A percentile compares a stretch with the other conserved stretches of the same genome.
Evolutionary conservation across 225 moss, liverwort and hornwort genomes (phyloP).

Genomic region (Takakia lepidozioides): DNA sequence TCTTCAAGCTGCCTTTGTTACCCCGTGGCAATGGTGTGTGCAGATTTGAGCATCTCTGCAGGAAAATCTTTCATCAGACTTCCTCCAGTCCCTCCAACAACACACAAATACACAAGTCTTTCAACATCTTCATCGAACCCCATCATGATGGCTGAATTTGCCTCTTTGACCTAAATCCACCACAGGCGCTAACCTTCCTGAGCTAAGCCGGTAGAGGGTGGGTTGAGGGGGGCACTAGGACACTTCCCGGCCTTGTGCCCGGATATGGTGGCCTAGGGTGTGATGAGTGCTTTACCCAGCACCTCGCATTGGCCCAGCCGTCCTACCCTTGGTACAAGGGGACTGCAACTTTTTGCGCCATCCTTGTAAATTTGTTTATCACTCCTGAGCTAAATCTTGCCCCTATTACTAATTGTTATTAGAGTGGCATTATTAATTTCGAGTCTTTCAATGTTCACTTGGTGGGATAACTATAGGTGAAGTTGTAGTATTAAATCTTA

Average conservation of each 20-base stretch:
- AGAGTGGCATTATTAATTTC: no score
- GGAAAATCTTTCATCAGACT: slow-evolving; percentile 16
- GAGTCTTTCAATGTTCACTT: no score
- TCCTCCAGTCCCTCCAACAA: no score
- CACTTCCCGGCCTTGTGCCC: not conserved
- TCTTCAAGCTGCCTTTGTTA: no score
- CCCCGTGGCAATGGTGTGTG: slow-evolving; percentile 16
- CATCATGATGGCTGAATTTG: no score
- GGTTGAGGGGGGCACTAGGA: not conserved
- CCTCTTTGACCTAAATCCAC: not conserved
- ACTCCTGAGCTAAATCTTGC: slow-evolving; percentile 41
- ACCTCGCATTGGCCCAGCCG: not conserved
- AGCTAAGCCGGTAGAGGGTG: slow-evolving; percentile 15
- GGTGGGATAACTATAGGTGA: no score
- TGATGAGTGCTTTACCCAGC: slow-evolving; percentile 25
- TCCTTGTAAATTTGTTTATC: slow-evolving; percentile 66
- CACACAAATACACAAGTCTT: no score
- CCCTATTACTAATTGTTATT: not conserved
- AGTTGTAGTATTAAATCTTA: no score
- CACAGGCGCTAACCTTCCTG: slow-evolving; percentile 34
- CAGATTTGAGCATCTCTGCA: slow-evolving; percentile 14
- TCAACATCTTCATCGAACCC: no score
- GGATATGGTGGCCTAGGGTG: slow-evolving; percentile 6
- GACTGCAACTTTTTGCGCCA: slow-evolving; percentile 1
- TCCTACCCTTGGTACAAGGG: slow-evolving; percentile 9